These are phyloP conservation scores for Xylaria palmicola DNA, from an alignment of 495 filamentous ascomycete genomes.

Conservation along the genomic window DNA sequence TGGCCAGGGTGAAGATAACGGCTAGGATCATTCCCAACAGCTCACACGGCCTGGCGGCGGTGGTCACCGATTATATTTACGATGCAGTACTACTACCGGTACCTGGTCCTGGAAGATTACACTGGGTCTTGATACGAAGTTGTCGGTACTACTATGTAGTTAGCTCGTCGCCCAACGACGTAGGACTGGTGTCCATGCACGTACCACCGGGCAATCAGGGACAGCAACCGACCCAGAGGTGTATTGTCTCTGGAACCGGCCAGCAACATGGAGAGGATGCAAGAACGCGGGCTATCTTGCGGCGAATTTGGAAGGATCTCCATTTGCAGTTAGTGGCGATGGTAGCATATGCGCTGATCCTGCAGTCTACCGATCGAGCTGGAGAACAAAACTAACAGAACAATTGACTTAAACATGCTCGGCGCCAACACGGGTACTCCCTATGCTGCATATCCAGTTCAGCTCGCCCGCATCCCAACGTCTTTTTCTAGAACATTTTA, in stretches of 20 bases:
- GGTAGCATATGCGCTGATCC: not conserved
- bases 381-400: not conserved
- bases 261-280: not conserved
- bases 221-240: not conserved
- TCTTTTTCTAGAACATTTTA: not conserved
- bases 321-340: not conserved
- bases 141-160: not conserved
- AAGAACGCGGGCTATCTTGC: not conserved
- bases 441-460: not conserved
- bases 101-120: not conserved
- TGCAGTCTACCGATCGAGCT: not conserved
- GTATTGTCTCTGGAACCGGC: not conserved
- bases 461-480: not conserved
- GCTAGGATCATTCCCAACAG: not conserved
- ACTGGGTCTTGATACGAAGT: not conserved
- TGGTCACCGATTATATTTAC: too few relatives aligned
- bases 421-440: not conserved
- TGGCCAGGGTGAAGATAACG: constrained; percentile 5
- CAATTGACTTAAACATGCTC: not conserved
- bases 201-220: not conserved
- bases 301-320: not conserved
- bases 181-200: not conserved
- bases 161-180: too few relatives aligned
- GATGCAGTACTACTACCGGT: not conserved
- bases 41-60: not conserved